Evolutionary conservation across 2,329 filamentous ascomycete species (phyloP), one percentile per base, ranked within the genome.

Genomic region (Ophiostoma perfectum): DNA sequence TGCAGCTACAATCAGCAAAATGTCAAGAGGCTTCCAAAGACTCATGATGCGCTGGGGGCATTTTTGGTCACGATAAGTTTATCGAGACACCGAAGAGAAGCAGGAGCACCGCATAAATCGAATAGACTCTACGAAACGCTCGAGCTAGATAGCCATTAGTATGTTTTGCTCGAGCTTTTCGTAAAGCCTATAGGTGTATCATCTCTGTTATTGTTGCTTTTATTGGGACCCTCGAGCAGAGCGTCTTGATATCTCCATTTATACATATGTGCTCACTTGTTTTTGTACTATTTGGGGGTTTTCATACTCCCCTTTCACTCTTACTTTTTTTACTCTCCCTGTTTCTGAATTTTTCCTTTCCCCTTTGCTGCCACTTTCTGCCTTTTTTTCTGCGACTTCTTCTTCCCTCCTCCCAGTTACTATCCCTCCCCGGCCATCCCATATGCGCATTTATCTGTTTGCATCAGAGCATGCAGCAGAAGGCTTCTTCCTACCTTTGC

Each of bases 11-110:
- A 14, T 47, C 16, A 12, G 12, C 5, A 12, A 47, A 47, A 27
- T 3, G 49, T 55, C 49, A 9, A 27, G 8, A 55, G 49, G 18
- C 49, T 55, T 27, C n/a, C 55, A 60, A 9, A 58, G 52, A 58
- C 55, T 27, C 55, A 39, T 60, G n/a, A 16, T 60, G 55, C 55
- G 55, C 55, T 60, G 55, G 55, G 27, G 55, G 55, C 55, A 16
- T 60, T 11, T 38, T 60, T 60, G 55, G 55, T 18, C 7, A 38
- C 27, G 27, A 38, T 38, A 38, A 39, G 55, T 39, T 7, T 39
- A 60, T 60, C 55, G 55, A 27, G 12, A 60, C 55, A 12, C 11
- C 14, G 27, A 36, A 60, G 55, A 60, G 18, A 12, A 60, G 55
- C 27, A 55, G 27, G 49, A 55, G 49, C 49, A 55, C 6, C 18